Conservation (phyloP, 2,329 filamentous ascomycete genomes). For the Alternaria sp. region DNA sequence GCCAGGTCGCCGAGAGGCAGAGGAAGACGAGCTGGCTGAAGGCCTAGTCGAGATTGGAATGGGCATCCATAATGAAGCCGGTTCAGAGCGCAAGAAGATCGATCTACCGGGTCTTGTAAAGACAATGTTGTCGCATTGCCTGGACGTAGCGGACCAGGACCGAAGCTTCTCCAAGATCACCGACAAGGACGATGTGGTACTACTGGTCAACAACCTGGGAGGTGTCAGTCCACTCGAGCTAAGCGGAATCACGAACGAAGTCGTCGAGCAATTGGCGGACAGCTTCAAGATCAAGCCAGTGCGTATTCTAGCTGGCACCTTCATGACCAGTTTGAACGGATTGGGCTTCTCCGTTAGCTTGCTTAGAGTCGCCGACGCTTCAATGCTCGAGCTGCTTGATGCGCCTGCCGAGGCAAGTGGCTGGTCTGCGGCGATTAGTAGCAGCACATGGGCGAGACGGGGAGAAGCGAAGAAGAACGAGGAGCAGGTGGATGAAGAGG, state of each 20-base stretch:
- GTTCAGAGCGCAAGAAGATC: constrained; percentile 50
- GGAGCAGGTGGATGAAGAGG: constrained; percentile 49
- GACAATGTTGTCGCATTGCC: constrained; percentile 69
- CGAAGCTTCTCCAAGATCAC: constrained; percentile 72
- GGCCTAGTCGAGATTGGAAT: constrained; percentile 73
- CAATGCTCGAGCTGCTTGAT: constrained; percentile 72
- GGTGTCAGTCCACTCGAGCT: constrained; percentile 76
- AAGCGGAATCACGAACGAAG: constrained; percentile 73
- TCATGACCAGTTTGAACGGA: constrained; percentile 75
- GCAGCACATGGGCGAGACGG: constrained; percentile 64
- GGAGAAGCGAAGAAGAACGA: constrained; percentile 52
- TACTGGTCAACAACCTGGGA: constrained; percentile 78
- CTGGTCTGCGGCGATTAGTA: constrained; percentile 67
- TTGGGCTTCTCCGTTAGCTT: constrained; percentile 74
- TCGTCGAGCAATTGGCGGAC: constrained; percentile 65
- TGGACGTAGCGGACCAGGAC: constrained; percentile 69
- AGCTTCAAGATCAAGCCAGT: constrained; percentile 67
- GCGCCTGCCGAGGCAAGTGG: constrained; percentile 71
- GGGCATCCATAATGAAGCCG: constrained; percentile 76
- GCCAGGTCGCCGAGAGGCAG: constrained; percentile 71
- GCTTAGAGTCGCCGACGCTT: constrained; percentile 67
- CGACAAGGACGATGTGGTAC: constrained; percentile 66
- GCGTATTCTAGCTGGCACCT: constrained; percentile 69
- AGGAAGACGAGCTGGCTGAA: constrained; percentile 64
- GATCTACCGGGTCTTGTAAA: constrained; percentile 55